Conservation (phyloP, 345 rosid species). For the Brassica carinata region DNA sequence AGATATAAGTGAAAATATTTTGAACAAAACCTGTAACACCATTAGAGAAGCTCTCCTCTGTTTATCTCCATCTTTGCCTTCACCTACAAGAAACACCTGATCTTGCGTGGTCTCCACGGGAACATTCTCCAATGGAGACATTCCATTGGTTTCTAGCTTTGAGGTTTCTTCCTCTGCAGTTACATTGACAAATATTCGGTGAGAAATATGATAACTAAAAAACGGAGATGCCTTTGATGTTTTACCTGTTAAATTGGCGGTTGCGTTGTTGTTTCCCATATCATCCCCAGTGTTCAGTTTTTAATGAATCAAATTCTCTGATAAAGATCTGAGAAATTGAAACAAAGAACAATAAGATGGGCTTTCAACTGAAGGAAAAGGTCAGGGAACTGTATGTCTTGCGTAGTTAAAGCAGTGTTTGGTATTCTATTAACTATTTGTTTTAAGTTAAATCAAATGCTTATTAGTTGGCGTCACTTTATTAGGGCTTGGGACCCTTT, state of each 20-base stretch:
- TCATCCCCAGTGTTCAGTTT: constrained; percentile 22
- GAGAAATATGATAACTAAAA: neutral
- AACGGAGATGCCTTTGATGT: neutral
- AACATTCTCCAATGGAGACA: neutral
- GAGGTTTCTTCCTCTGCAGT: constrained; percentile 36
- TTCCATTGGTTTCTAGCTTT: constrained; percentile 22
- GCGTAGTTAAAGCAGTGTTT: constrained; percentile 23
- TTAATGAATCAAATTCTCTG: constrained; percentile 14
- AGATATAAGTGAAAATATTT: neutral
- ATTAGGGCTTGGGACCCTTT: constrained; percentile 32
- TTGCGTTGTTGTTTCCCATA: constrained; percentile 43
- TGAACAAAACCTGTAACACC: neutral
- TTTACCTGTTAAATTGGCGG: constrained; percentile 28
- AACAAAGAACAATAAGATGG: constrained; percentile 20
- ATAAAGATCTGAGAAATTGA: neutral
- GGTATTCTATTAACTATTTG: constrained; percentile 2
- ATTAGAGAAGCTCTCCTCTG: constrained; percentile 13
- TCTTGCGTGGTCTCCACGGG: constrained; percentile 4
- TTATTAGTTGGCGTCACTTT: constrained; percentile 39
- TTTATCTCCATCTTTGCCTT: constrained; percentile 1
- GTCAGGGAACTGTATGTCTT: neutral
- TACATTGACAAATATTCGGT: neutral
- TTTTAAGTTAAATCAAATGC: constrained; percentile 15
- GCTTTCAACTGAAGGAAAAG: neutral
- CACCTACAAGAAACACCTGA: constrained; percentile 17